Conservation (phyloP, 768 basidiomycete genomes). For the Hydnum rufescens region DNA sequence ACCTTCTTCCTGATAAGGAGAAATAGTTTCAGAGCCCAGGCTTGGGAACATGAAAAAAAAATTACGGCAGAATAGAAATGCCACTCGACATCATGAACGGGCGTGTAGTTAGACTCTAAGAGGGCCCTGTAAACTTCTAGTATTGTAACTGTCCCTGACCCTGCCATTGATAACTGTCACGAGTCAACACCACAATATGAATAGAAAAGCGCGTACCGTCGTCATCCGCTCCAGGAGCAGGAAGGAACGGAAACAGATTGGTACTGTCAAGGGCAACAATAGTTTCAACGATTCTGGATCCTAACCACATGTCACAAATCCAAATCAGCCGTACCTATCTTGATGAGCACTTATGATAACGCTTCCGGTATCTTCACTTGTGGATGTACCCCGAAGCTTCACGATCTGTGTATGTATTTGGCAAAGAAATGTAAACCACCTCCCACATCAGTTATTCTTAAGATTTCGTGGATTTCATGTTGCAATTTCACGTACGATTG, state of each 20-base stretch:
- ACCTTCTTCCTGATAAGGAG: slow-evolving; percentile 5
- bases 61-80: slow-evolving; percentile 15
- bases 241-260: slow-evolving; percentile 15
- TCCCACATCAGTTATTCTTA: too few species aligned
- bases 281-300: background rate
- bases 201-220: slow-evolving; percentile 12
- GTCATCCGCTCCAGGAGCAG: slow-evolving; percentile 16
- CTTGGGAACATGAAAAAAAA: background rate
- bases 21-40: background rate
- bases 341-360: slow-evolving; percentile 64
- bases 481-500: slow-evolving; percentile 43
- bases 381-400: slow-evolving; percentile 48
- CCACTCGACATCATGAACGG: slow-evolving; percentile 12
- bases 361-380: slow-evolving; percentile 35
- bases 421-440: too few species aligned
- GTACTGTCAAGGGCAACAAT: slow-evolving; percentile 6
- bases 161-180: background rate
- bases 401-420: slow-evolving; percentile 33
- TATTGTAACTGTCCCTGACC: slow-evolving; percentile 12
- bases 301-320: slow-evolving; percentile 29
- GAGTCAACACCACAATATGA: background rate
- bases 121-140: slow-evolving; percentile 14
- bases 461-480: too few species aligned
- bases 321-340: slow-evolving; percentile 55
- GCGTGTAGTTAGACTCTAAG: slow-evolving; percentile 11